Base-by-base conservation (phyloP, 768 basidiomycete species). In the Dioszegia aurantiaca region DNA sequence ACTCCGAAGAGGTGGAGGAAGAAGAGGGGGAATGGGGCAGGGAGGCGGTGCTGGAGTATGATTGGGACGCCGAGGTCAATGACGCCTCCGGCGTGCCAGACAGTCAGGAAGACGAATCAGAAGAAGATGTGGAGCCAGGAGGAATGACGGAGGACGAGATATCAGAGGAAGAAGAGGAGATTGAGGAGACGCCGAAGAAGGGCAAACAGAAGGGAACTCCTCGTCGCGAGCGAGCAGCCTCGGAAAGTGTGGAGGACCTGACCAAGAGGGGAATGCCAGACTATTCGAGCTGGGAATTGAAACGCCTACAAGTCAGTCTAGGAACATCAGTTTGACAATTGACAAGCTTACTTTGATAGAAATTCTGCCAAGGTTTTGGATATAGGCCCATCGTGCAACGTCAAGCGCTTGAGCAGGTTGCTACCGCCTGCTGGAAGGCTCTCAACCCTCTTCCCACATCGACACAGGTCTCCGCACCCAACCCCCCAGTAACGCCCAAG, bases 241-340 rank as follows among this genome's bases (percentile, higher is more conserved):
- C 30, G 8, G 63, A 64, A 37, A 64, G 33, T 27, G 16, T 33
- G 21, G 53, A 47, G 19, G 56, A 68, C 19, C 53, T 68, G n/a
- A 14, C 56, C 6, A 28, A 40, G 9, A 42, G 69, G 23, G 68
- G 67, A 8, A 72, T 72, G 70, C 70, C 70, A 42, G 62, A 69
- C 30, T 72, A 72, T 42, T 47, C 31, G 10, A 36, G 51, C 9
- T 69, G 68, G 70, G 60, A 63, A 0, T 39, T 61, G 5, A 58
- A 55, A 36, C 57, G 62, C 27, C 63, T 71, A 4, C 67, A 71
- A 54, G 69, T 71, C 31, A 49, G 61, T 55, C 17, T n/a, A 23
- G 9, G 26, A n/a, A 19, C 4, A 41, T 16, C n/a, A 37, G 6
- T 33, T 6, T 33, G 33, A 6, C 33, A 33, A 33, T 33, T 14